These are phyloP conservation scores for Begonia masoniana DNA, from an alignment of 306 rosid genomes.

Conservation along the genomic window DNA sequence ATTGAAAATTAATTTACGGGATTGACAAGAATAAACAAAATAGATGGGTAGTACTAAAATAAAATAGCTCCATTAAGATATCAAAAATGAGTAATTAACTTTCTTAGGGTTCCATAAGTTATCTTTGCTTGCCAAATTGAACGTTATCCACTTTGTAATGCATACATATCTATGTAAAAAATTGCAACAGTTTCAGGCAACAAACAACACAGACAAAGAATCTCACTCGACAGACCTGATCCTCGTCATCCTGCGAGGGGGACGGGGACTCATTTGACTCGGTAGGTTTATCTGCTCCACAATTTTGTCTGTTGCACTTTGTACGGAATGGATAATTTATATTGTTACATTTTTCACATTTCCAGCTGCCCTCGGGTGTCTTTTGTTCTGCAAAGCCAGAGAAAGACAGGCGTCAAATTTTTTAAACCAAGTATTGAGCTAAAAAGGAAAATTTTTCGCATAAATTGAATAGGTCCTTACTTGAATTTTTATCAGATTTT, in stretches of 20 bases:
- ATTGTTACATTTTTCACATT: conserved; percentile 92
- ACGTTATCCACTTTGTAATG: conserved; percentile 17
- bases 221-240: conserved; percentile 68
- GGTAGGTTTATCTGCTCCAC: conserved; percentile 90
- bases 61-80: background rate
- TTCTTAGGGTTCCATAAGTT: conserved; percentile 10
- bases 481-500: conserved; percentile 69
- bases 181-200: conserved; percentile 18
- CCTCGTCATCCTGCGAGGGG: conserved; percentile 56
- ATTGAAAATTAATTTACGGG: conserved; percentile 62
- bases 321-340: conserved; percentile 92
- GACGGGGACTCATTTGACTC: conserved; percentile 66
- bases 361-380: conserved; percentile 99
- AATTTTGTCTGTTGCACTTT: conserved; percentile 97
- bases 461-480: conserved; percentile 42
- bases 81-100: background rate
- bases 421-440: background rate
- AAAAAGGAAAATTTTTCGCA: background rate
- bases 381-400: conserved; percentile 70
- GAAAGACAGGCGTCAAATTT: conserved; percentile 2
- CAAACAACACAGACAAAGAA: conserved; percentile 12
- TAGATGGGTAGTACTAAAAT: conserved; percentile 2
- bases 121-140: conserved; percentile 10
- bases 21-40: conserved; percentile 19
- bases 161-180: conserved; percentile 25